Evolutionary conservation across 148 eudicot genomes (phyloP), one percentile per base, ranked within the genome.

Genomic region (Vaccinium corymbosum): DNA sequence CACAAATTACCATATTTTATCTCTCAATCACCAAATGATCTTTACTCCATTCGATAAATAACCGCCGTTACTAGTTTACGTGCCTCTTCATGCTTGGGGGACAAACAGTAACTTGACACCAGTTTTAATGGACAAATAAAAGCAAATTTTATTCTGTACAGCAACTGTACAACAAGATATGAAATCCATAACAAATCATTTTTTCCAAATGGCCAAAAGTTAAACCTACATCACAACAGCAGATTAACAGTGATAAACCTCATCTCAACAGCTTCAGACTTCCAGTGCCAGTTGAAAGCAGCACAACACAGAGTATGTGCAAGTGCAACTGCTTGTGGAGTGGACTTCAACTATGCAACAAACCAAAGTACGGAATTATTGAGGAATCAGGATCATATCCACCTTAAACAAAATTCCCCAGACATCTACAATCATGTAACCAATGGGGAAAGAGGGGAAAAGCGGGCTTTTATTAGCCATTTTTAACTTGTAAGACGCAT

Each of bases 261-360:
- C 17, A 13, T 59, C 82, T 19, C 25, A 62, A 62, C 75, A 77
- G 55, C 76, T 20, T 78, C 56, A 55, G 19, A 78, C 75, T 29
- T 68, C 29, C 42, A 68, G 73, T 29, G 38, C 38, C 73, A 68
- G 73, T 14, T 14, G 2, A 27, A 4, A 68, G 17, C 35, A 29
- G 38, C 35, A 68, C 42, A 68, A 13, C 73, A 68, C 42, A 68
- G 16, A 68, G 38, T 68, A 68, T 11, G 42, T 11, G 42, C 17
- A 29, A 68, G 38, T 64, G 32, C 71, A 50, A 50, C 52, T 55
- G 19, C 57, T 55, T 55, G 16, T 68, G 29, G 73, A 27, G 16
- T 68, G 27, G 73, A 27, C 38, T 68, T 68, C 38, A 68, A 68
- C 73, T 25, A 68, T 68, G 38, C 13, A 12, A 68, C 73, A 11